Evolutionary conservation across 257 asterid genomes (phyloP).

Genomic region (Lycium barbarum): DNA sequence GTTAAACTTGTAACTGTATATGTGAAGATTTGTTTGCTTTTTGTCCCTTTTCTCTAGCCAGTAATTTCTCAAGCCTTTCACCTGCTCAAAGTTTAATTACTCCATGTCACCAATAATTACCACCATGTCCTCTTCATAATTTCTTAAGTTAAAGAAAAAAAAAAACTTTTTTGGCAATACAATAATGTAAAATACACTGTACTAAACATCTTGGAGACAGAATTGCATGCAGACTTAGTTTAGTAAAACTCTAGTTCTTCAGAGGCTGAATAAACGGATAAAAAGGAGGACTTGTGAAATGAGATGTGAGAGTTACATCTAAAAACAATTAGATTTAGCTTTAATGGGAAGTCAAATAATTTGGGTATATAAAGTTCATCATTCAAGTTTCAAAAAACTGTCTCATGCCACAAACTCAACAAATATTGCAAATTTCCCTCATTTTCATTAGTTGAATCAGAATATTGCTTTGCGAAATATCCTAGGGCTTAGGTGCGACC

Average conservation of each 20-base stretch:
- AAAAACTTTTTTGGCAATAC: neutral
- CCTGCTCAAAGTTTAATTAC: neutral
- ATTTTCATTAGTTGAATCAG: neutral
- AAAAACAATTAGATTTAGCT: neutral
- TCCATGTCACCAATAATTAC: neutral
- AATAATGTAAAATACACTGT: neutral
- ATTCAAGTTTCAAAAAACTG: neutral
- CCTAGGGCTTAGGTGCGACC: neutral
- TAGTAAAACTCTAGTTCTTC: neutral
- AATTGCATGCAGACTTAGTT: neutral
- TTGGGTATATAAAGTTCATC: constrained; percentile 8
- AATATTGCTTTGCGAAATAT: neutral
- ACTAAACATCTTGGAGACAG: neutral
- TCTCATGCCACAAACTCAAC: neutral
- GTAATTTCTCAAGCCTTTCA: constrained; percentile 24
- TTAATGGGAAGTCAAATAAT: neutral
- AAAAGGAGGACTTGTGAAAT: neutral
- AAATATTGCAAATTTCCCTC: neutral
- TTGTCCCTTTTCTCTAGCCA: neutral
- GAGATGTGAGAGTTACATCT: neutral
- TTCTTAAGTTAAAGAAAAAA: neutral
- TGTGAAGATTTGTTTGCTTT: neutral
- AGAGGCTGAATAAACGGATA: neutral
- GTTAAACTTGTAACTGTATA: neutral
- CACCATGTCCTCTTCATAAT: neutral